Base-by-base conservation (phyloP, 768 basidiomycete species). In the Zangia roseola region DNA sequence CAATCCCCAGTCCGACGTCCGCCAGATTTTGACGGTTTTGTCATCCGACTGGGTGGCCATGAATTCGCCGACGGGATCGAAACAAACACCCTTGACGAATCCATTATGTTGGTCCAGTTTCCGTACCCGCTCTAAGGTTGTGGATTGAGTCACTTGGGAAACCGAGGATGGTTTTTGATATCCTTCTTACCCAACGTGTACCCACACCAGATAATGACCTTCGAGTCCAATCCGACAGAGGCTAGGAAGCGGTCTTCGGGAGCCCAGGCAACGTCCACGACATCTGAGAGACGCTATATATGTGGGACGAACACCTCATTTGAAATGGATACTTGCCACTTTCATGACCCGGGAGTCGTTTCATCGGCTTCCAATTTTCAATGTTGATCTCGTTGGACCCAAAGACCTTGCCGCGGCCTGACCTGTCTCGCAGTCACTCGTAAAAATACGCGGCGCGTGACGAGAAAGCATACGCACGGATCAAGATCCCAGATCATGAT, bases 31-130 rank as follows among this genome's bases (percentile, higher is more conserved):
- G 53, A 98, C 92, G 5, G 92, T 86, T 64, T 90, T 83, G 69
- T 99, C 97, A 69, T 97, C 95, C 21, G 94, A 94, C 71, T 95
- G 84, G 35, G 95, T 97, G n/a, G 97, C 95, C 53, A 99, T 82
- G 63, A 86, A 97, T 69, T 97, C 90, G 39, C 97, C 97, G 3
- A 94, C 95, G 4, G 97, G 97, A 71, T 99, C 97, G 85, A 95
- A 99, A 63, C 92, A 94, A 42, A 99, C 91, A 50, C 97, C 97
- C 70, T 99, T 98, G 59, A 99, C 94, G 67, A 97, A 97, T 3
- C 94, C 95, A 60, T 91, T 85, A 62, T 98, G 97, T 49, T 82
- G 82, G 50, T 91, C 89, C 6, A 99, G 79, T 66, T 86, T 91
- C 33, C 80, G 76, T 47, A 97, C 65, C 12, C 88, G 85, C 58